Evolutionary conservation across 352 stramenopile genomes (phyloP).

Genomic region (Pythium brassicae): DNA sequence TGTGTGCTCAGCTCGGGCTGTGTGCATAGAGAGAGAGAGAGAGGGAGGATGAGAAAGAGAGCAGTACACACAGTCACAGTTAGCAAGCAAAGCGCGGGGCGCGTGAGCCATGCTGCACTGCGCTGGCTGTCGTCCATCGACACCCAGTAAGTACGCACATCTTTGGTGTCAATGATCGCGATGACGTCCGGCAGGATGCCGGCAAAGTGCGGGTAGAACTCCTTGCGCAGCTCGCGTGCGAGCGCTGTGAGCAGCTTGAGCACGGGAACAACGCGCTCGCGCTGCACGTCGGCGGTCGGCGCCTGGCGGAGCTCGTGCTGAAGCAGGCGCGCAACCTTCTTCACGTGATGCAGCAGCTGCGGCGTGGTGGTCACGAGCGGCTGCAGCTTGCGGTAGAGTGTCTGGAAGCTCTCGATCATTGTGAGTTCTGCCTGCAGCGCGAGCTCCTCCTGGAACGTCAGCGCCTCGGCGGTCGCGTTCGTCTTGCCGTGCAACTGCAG

Average conservation of each 20-base stretch:
- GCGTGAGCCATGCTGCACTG: too few species aligned
- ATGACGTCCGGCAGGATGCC: constrained; percentile 56
- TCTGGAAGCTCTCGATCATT: constrained; percentile 80
- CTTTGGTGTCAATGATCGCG: constrained; percentile 79
- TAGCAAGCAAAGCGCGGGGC: too few species aligned
- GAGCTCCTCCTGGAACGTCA: constrained; percentile 82
- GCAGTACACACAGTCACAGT: too few species aligned
- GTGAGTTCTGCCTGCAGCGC: constrained; percentile 76
- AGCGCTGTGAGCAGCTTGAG: constrained; percentile 82
- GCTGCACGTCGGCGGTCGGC: constrained; percentile 52
- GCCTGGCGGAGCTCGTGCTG: constrained; percentile 53
- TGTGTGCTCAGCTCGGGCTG: constrained; percentile 86
- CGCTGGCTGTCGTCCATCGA: too few species aligned
- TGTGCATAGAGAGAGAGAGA: not conserved
- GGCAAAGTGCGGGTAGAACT: constrained; percentile 86
- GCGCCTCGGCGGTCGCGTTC: constrained; percentile 49
- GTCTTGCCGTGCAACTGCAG: constrained; percentile 82
- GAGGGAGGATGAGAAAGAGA: not conserved
- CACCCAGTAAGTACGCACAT: constrained; percentile 34
- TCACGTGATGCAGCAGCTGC: constrained; percentile 77
- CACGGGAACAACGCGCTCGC: constrained; percentile 63
- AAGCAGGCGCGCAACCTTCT: constrained; percentile 64
- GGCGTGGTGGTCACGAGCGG: constrained; percentile 76
- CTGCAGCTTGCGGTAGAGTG: constrained; percentile 63
- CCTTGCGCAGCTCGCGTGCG: constrained; percentile 74